These are phyloP conservation scores for Thermothelomyces thermophilus DNA, from an alignment of 2,329 filamentous ascomycete species.

Conservation along the genomic window DNA sequence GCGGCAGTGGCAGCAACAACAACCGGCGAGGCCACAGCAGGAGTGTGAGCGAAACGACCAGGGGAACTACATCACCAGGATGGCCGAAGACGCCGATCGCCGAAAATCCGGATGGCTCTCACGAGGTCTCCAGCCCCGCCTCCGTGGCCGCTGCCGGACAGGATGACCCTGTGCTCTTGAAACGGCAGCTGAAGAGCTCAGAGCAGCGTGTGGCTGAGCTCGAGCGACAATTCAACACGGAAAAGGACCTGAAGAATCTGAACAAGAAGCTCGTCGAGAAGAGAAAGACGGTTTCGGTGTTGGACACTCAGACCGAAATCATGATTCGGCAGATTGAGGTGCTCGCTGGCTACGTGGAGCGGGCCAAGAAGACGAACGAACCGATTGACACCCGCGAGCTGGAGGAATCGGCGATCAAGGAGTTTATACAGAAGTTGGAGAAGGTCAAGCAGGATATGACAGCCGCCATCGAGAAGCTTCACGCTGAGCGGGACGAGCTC, in stretches of 20 bases:
- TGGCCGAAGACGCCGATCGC: constrained; percentile 62
- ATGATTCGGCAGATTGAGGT: constrained; percentile 89
- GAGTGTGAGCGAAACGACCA: constrained; percentile 62
- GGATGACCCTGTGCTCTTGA: constrained; percentile 60
- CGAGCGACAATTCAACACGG: constrained; percentile 64
- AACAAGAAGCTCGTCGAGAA: constrained; percentile 89
- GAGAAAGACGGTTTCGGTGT: constrained; percentile 86
- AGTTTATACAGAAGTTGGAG: constrained; percentile 71
- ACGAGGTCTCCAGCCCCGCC: constrained; percentile 66
- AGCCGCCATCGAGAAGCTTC: constrained; percentile 51
- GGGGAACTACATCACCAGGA: constrained; percentile 56
- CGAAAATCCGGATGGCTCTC: constrained; percentile 46
- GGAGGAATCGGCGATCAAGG: constrained; percentile 85
- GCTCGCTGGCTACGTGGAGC: constrained; percentile 79
- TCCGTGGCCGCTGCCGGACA: constrained; percentile 50
- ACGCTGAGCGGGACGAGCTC: constrained; percentile 69
- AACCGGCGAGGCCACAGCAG: constrained; percentile 47
- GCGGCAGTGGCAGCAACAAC: constrained; percentile 33
- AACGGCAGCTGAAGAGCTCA: constrained; percentile 70
- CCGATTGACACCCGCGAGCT: constrained; percentile 74
- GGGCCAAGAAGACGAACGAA: constrained; percentile 74
- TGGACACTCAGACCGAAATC: constrained; percentile 92
- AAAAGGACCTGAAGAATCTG: constrained; percentile 63
- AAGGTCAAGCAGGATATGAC: constrained; percentile 55
- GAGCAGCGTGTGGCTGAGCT: constrained; percentile 83